Percentiles rank a stretch among this genome's conserved stretches.
Evolutionary conservation across 768 basidiomycete species (phyloP).

Genomic region (Polyporus arcularius): DNA sequence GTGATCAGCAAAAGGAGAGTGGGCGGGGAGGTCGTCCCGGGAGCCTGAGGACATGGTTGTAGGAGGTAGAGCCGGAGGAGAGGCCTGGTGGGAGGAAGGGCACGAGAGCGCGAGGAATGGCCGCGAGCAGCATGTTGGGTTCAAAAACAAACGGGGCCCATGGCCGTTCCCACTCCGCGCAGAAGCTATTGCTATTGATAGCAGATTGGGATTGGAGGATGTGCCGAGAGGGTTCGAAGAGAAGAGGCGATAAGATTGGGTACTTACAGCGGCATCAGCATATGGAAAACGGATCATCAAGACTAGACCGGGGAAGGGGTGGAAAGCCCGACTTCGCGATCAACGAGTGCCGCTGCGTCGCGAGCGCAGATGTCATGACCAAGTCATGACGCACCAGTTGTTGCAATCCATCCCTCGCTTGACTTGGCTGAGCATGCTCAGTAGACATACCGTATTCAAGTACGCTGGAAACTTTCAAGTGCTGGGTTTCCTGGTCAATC

Average conservation of each 20-base stretch:
- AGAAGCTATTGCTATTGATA: slow-evolving; percentile 17
- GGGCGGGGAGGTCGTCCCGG: slow-evolving; percentile 2
- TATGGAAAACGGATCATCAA: not conserved
- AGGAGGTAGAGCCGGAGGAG: slow-evolving; percentile 11
- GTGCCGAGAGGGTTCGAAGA: slow-evolving; percentile 2
- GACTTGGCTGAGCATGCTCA: no score
- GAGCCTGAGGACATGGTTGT: slow-evolving; percentile 12
- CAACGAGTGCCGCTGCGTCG: not conserved
- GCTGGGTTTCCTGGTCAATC: no score
- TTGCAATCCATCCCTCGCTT: not conserved
- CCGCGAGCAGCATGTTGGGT: not conserved
- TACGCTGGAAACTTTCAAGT: no score
- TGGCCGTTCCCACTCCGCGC: slow-evolving; percentile 18
- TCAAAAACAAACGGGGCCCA: not conserved
- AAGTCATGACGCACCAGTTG: not conserved
- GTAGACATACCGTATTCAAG: not conserved
- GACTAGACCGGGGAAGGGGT: not conserved
- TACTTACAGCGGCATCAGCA: not conserved
- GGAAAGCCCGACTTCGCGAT: not conserved
- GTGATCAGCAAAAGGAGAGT: slow-evolving; percentile 9
- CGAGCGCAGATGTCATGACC: not conserved
- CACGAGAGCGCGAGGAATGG: not conserved
- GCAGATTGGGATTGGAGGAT: not conserved
- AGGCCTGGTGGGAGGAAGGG: not conserved
- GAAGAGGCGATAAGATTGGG: slow-evolving; percentile 12